Evolutionary conservation across 2,329 filamentous ascomycete genomes (phyloP), one percentile per base, ranked within the genome.

Genomic region (Pseudopyrenochaeta lycopersici): DNA sequence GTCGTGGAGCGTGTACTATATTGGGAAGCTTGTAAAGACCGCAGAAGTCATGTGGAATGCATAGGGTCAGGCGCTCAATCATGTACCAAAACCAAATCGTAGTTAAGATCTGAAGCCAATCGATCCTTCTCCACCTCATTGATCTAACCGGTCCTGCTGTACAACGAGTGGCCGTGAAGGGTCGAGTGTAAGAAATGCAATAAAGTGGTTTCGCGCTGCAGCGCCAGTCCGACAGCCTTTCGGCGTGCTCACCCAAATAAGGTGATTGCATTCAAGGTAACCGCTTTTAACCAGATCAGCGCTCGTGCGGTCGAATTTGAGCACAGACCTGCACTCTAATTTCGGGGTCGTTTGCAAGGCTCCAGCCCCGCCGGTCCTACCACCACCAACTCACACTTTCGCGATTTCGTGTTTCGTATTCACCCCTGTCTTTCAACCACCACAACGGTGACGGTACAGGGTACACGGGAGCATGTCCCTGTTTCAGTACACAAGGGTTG

Each of bases 381-480:
- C 39, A 43, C 47, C 29, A 44, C 47, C 39, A 27, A 39, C 40
- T 53, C 36, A 30, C 46, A 33, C 11, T 33, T 29, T 44, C 29
- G 29, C 7, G 40, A 40, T 40, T 23, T 64, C 63, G 60, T 68
- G 54, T 66, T 60, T 65, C 65, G 62, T 60, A 63, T 67, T 39
- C 15, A 53, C 40, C 60, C 63, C 63, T 67, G 58, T 53, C 56
- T 58, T 47, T 33, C 50, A 46, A 42, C 61, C 56, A 61, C 42
- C 43, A 35, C 44, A 38, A 43, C 47, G 61, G 58, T 48, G 40
- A 17, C 48, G 47, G 18, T 29, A 15, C 20, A 46, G 15, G 21
- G 18, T 5, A 27, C 4, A 27, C 23, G 23, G 23, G 23, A 27
- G 23, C 23, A 5, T 27, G 23, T 27, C 23, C 23, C 23, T 27